phyloP scores from a whole-genome alignment of 2,329 filamentous ascomycete genomes.

The Aspergillus brunneoviolaceus region DNA sequence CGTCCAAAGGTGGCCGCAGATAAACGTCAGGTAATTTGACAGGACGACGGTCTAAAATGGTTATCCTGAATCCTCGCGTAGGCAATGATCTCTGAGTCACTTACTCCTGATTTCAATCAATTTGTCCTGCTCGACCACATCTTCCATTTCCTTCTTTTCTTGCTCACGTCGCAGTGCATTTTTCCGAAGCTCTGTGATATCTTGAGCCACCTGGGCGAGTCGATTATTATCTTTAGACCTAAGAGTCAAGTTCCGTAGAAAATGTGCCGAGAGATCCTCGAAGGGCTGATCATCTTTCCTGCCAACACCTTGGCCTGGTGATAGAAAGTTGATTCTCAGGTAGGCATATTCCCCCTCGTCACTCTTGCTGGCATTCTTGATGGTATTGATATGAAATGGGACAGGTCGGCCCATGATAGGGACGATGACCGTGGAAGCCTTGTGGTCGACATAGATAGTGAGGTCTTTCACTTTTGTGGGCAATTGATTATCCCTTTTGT shows the following conservation, averaged over 20 bases:
- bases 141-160: constrained; percentile 99
- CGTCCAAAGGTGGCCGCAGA: constrained; percentile 90
- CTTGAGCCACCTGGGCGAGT: constrained; percentile 84
- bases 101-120: constrained; percentile 88
- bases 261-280: constrained; percentile 92
- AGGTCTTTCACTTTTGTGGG: constrained; percentile 79
- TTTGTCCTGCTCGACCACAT: constrained; percentile 98
- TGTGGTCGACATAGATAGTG: constrained; percentile 84
- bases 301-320: constrained; percentile 93
- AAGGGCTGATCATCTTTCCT: constrained; percentile 97
- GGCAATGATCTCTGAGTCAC: constrained; percentile 30
- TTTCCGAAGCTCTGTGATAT: constrained; percentile 96
- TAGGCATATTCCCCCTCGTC: constrained; percentile 94
- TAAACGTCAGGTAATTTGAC: constrained; percentile 91
- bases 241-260: constrained; percentile 93
- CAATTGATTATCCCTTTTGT: constrained; percentile 95
- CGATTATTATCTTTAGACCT: constrained; percentile 84
- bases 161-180: constrained; percentile 89
- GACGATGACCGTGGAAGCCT: constrained; percentile 85
- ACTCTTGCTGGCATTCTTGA: constrained; percentile 98
- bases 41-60: constrained; percentile 74
- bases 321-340: constrained; percentile 94
- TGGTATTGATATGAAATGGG: constrained; percentile 95
- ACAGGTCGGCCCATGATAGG: constrained; percentile 97
- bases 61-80: constrained; percentile 39